These are phyloP conservation scores for Diaporthe sp. DNA, from an alignment of 2,329 filamentous ascomycete species.

Conservation along the genomic window DNA sequence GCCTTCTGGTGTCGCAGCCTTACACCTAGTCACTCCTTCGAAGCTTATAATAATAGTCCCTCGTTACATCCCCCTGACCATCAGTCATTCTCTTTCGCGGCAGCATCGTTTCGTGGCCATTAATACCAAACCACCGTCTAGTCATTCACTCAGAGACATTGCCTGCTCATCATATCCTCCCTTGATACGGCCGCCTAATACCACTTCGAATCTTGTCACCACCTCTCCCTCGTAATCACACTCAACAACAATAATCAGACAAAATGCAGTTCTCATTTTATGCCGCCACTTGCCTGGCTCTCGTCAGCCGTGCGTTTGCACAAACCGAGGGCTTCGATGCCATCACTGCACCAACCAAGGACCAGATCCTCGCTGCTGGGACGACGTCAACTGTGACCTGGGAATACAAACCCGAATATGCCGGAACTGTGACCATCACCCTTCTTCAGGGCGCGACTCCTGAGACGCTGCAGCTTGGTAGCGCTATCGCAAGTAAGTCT, in stretches of 20 bases:
- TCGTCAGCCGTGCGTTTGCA: constrained; percentile 64
- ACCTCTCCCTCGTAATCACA: constrained; percentile 36
- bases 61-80: constrained; percentile 34
- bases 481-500: constrained; percentile 65
- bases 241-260: constrained; percentile 45
- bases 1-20: constrained; percentile 36
- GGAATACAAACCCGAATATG: constrained; percentile 58
- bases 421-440: constrained; percentile 63
- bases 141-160: constrained; percentile 34
- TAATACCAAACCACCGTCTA: constrained; percentile 25
- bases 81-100: constrained; percentile 35
- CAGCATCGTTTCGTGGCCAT: constrained; percentile 26
- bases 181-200: constrained; percentile 13
- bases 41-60: constrained; percentile 29
- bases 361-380: constrained; percentile 63
- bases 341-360: constrained; percentile 62
- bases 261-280: constrained; percentile 70
- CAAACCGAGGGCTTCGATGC: constrained; percentile 70
- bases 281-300: constrained; percentile 65
- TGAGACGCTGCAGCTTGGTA: constrained; percentile 56
- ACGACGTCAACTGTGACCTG: constrained; percentile 66
- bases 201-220: background rate
- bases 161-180: constrained; percentile 17
- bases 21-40: constrained; percentile 39
- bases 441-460: constrained; percentile 67